Percentiles rank a stretch among this genome's conserved stretches.
Evolutionary conservation across 257 asterid species (phyloP).

Genomic region (Solanum peruvianum): DNA sequence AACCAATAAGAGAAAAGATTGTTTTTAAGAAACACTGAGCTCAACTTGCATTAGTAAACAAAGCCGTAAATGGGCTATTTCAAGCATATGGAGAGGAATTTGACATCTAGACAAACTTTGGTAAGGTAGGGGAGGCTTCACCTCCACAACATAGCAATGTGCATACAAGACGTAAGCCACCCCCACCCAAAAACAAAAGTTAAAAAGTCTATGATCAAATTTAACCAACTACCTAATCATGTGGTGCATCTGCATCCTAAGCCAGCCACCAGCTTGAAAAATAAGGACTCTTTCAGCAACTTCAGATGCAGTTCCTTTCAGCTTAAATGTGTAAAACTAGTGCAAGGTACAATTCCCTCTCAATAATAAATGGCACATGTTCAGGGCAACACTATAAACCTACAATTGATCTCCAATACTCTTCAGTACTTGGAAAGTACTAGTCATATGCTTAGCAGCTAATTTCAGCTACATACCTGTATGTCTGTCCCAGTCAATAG

Average conservation of each 20-base stretch:
- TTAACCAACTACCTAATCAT: background rate
- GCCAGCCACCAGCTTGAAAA: background rate
- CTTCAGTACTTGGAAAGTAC: background rate
- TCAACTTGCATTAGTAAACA: background rate
- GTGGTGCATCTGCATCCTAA: background rate
- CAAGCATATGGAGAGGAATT: background rate
- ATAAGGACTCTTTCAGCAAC: background rate
- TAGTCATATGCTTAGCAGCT: background rate
- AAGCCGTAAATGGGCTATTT: background rate
- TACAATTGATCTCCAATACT: background rate
- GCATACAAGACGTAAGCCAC: background rate
- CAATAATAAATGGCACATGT: background rate
- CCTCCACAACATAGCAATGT: background rate
- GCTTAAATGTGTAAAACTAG: background rate
- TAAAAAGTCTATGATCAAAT: background rate
- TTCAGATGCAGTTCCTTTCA: background rate
- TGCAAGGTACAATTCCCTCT: background rate
- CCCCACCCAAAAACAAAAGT: background rate
- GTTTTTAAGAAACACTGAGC: background rate
- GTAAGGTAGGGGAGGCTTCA: background rate
- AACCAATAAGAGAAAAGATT: background rate
- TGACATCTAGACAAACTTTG: background rate
- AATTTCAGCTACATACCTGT: slow-evolving; percentile 45
- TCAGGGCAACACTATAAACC: background rate
- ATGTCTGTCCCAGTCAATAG: slow-evolving; percentile 54